Evolutionary conservation across 805 yeast genomes (phyloP).

Genomic region (Nakazawaea wyomingensis): DNA sequence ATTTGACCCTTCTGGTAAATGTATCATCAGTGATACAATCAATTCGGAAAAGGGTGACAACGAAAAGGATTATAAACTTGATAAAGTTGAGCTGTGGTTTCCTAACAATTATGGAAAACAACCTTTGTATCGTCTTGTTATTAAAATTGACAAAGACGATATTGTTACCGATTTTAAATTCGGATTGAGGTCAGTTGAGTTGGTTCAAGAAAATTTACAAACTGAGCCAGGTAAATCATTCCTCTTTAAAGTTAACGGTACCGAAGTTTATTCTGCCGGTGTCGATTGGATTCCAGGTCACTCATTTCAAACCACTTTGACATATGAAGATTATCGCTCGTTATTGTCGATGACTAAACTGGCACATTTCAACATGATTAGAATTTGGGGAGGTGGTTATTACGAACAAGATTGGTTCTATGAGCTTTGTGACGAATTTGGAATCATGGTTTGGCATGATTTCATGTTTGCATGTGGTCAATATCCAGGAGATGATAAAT

Average conservation of each 20-base stretch:
- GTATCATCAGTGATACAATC: neutral
- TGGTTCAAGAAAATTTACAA: constrained; percentile 31
- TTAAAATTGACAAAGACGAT: constrained; percentile 13
- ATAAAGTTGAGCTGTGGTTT: constrained; percentile 34
- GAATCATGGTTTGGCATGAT: constrained; percentile 50
- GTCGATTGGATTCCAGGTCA: constrained; percentile 49
- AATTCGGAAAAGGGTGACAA: neutral
- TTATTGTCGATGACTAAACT: constrained; percentile 31
- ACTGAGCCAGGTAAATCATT: constrained; percentile 31
- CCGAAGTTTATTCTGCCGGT: constrained; percentile 34
- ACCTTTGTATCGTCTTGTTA: constrained; percentile 25
- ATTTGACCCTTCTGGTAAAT: constrained; percentile 6
- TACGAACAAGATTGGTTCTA: constrained; percentile 39
- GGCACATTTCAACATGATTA: constrained; percentile 37
- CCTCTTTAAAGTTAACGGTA: constrained; percentile 35
- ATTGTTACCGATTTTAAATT: constrained; percentile 20
- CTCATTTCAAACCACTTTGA: constrained; percentile 29
- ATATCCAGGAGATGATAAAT: constrained; percentile 38
- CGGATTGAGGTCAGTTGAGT: constrained; percentile 37
- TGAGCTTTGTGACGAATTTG: constrained; percentile 36
- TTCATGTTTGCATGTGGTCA: constrained; percentile 56
- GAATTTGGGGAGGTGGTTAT: constrained; percentile 48
- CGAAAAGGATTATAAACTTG: neutral
- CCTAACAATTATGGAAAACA: constrained; percentile 35
- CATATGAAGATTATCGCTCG: constrained; percentile 29